phyloP scores from a whole-genome alignment of 176 grass and related monocot genomes.

The Aegilops bicornis region DNA sequence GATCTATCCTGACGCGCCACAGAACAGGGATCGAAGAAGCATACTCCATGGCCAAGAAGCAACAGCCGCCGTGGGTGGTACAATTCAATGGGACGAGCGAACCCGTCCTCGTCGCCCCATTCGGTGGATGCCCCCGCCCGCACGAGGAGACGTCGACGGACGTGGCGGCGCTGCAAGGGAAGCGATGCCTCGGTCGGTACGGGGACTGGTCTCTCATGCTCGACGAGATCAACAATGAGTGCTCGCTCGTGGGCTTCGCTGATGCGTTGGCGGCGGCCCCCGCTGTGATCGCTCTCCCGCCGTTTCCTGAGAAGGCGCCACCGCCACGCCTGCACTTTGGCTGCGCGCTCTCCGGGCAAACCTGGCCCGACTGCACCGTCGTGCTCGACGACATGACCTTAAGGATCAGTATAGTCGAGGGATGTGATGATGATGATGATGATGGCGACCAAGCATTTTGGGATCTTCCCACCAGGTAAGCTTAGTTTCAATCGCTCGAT shows the following conservation, averaged over 20 bases:
- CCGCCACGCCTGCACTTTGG: neutral
- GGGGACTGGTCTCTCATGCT: neutral
- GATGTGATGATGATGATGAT: too few relatives aligned
- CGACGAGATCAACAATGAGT: neutral
- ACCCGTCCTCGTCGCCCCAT: neutral
- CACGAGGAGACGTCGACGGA: neutral
- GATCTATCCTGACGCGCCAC: too few relatives aligned
- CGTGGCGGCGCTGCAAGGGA: neutral
- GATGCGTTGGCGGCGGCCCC: too few relatives aligned
- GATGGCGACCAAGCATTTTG: too few relatives aligned
- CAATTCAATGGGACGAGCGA: neutral
- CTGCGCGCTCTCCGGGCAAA: neutral
- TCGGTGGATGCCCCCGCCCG: neutral
- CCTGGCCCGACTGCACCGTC: neutral
- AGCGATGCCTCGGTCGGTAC: neutral
- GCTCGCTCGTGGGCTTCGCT: neutral
- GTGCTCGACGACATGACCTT: neutral
- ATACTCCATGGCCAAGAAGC: too few relatives aligned
- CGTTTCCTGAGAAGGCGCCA: neutral
- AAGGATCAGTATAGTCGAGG: too few relatives aligned
- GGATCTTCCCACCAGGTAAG: too few relatives aligned
- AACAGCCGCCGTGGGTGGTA: neutral
- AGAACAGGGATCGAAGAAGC: too few relatives aligned
- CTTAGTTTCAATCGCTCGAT: too few relatives aligned
- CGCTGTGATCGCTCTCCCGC: neutral